Evolutionary conservation across 306 rosid genomes (phyloP), one percentile per base, ranked within the genome.

Genomic region (Lathyrus aphaca): DNA sequence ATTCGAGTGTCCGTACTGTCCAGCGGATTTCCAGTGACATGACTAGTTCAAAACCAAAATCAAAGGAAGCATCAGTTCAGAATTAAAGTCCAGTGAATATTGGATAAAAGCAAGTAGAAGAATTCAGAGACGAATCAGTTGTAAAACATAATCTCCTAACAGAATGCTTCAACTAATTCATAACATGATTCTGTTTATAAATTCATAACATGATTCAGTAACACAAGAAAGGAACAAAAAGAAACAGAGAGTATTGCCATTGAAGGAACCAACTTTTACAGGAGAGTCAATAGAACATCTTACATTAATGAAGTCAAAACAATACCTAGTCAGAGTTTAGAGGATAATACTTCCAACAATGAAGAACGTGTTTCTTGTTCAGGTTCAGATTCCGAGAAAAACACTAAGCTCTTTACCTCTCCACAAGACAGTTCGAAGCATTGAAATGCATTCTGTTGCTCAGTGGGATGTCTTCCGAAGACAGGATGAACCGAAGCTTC

Each of bases 401-500:
- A 37, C 49, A 39, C 71, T 39, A 58, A 53, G 64, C 60, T 59
- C 78, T 29, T 45, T 32, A 66, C 71, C 80, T 69, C 21, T 64
- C 59, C 45, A 67, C 12, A 66, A 60, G 55, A 70, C 68, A 48
- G 46, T 59, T 49, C 60, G 21, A 57, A 82, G 64, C 58, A 66
- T 74, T 44, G 81, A 60, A 30, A 59, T 71, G 66, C 66, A 75
- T 66, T 76, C 79, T 66, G 73, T 86, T 67, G 92, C 91, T 16
- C 89, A 76, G 62, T 95, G 99, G 99, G 99, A 95, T 75, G 86
- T 95, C 44, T 95, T 91, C 64, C 92, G 97, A 40, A 85, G 92
- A 72, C 91, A 91, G 86, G 99, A 95, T 76, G 97, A 86, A 77
- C 90, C 95, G 2, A 91, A 81, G 80, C 95, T 95, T 73, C 59